Evolutionary conservation across 2,329 filamentous ascomycete species (phyloP).

Genomic region (Huntiella bhutanensis): DNA sequence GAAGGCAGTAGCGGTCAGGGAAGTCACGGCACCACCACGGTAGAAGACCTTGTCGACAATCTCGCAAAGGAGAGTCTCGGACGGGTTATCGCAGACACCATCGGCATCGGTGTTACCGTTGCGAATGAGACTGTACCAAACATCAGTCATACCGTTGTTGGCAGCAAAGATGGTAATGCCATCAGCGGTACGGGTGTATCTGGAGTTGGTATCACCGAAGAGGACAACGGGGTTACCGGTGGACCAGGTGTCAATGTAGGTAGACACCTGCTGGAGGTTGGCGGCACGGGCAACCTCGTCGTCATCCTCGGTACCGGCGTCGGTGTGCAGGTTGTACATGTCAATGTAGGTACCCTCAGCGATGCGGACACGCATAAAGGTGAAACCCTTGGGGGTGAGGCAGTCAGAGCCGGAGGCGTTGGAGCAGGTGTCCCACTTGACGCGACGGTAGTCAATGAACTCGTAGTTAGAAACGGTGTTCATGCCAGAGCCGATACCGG

Average conservation of each 20-base stretch:
- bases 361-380: conserved; percentile 40
- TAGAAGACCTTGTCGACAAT: conserved; percentile 50
- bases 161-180: conserved; percentile 32
- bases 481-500: conserved; percentile 41
- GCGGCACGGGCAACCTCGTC: conserved; percentile 37
- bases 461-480: conserved; percentile 42
- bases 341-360: conserved; percentile 34
- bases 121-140: conserved; percentile 38
- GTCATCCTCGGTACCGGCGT: conserved; percentile 36
- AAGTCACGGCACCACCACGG: conserved; percentile 28
- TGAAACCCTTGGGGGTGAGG: conserved; percentile 51
- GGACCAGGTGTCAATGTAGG: conserved; percentile 36
- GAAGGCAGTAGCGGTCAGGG: conserved; percentile 29
- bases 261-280: conserved; percentile 40
- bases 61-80: conserved; percentile 35
- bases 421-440: conserved; percentile 41
- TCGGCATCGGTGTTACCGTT: conserved; percentile 27
- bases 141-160: conserved; percentile 34
- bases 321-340: conserved; percentile 47
- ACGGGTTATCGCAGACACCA: conserved; percentile 38
- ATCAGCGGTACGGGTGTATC: conserved; percentile 39
- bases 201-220: conserved; percentile 46
- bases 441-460: conserved; percentile 35
- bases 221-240: conserved; percentile 42
- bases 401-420: conserved; percentile 38